Percentiles rank a stretch among this genome's conserved stretches.
phyloP scores from a whole-genome alignment of 108 stramenopile species.

The Skeletonema marinoi region DNA sequence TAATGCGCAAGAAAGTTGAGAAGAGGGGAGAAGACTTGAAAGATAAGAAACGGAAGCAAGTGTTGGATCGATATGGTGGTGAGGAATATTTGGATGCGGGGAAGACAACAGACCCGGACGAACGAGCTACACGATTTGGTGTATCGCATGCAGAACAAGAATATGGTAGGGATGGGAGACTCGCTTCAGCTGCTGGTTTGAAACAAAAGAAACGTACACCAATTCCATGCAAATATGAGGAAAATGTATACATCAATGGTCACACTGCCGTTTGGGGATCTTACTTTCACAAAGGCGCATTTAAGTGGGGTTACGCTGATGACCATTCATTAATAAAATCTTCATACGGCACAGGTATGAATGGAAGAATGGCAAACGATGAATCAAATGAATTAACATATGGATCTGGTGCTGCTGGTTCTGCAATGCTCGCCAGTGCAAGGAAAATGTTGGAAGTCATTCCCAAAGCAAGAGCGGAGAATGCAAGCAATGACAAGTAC shows the following conservation, averaged over 20 bases:
- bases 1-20: conserved; percentile 88
- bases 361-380: conserved; percentile 91
- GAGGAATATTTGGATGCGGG: conserved; percentile 76
- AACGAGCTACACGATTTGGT: conserved; percentile 77
- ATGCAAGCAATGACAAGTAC: conserved; percentile 11
- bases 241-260: conserved; percentile 89
- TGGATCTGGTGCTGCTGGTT: conserved; percentile 79
- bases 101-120: conserved; percentile 25
- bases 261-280: conserved; percentile 97
- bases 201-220: conserved; percentile 46
- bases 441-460: conserved; percentile 84
- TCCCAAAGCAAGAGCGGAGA: conserved; percentile 26
- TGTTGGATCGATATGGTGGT: conserved; percentile 96
- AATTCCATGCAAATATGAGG: conserved; percentile 94
- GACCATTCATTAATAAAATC: conserved; percentile 91
- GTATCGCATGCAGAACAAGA: conserved; percentile 72
- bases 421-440: conserved; percentile 80
- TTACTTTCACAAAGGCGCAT: conserved; percentile 91
- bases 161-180: conserved; percentile 87
- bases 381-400: conserved; percentile 82
- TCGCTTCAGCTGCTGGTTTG: conserved; percentile 42
- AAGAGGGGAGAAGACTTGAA: conserved; percentile 73
- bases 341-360: conserved; percentile 94
- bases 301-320: conserved; percentile 97
- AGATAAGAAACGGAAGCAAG: conserved; percentile 77